These are phyloP conservation scores for Populus tremula DNA, from an alignment of 345 rosid species.

Conservation along the genomic window DNA sequence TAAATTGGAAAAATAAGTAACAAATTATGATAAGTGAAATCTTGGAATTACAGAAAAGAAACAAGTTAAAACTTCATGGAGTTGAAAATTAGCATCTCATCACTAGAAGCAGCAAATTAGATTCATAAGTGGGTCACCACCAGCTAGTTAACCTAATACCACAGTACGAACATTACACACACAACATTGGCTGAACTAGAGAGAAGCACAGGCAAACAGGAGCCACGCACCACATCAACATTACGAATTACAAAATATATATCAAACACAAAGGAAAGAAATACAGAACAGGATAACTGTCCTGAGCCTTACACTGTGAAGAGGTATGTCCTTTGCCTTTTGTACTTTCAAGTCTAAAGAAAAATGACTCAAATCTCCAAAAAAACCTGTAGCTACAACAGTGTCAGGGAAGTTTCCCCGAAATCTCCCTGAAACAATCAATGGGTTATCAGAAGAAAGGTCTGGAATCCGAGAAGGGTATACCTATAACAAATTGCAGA, in stretches of 20 bases:
- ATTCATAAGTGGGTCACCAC: not conserved
- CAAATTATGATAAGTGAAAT: too few species aligned
- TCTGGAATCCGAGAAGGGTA: conserved; percentile 61
- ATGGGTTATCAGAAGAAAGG: conserved; percentile 55
- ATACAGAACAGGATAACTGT: not conserved
- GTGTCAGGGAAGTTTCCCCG: conserved; percentile 55
- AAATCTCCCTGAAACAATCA: conserved; percentile 65
- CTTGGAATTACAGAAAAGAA: too few species aligned
- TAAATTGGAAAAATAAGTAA: too few species aligned
- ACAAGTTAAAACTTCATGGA: too few species aligned
- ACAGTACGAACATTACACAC: not conserved
- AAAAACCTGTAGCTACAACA: conserved; percentile 49
- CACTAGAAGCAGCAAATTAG: not conserved
- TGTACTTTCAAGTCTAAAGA: conserved; percentile 53
- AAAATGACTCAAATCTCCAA: conserved; percentile 54
- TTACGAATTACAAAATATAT: not conserved
- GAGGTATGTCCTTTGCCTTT: conserved; percentile 51
- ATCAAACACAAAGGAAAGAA: not conserved
- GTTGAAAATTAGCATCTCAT: too few species aligned
- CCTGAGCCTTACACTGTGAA: conserved; percentile 46
- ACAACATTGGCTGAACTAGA: not conserved
- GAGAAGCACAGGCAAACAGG: too few species aligned
- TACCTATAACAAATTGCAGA: conserved; percentile 37
- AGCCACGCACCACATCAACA: not conserved
- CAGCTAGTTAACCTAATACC: not conserved